Evolutionary conservation across 352 stramenopile genomes (phyloP).

Genomic region (Phytopythium boreale): DNA sequence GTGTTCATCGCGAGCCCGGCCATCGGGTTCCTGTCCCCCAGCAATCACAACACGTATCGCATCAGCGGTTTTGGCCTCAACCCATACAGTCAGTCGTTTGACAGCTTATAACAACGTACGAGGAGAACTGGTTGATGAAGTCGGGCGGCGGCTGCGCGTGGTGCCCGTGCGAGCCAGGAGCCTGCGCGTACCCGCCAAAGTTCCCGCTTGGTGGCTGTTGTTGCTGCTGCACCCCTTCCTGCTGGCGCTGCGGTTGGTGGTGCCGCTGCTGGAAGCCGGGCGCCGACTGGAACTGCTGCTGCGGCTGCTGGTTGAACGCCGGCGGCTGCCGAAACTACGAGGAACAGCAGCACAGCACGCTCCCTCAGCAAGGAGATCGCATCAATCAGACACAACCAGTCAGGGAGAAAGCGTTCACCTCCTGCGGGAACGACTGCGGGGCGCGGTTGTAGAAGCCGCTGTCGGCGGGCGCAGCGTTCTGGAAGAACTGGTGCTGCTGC

Average conservation of each 20-base stretch:
- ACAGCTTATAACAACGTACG: slow-evolving; percentile 22
- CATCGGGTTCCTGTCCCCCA: slow-evolving; percentile 69
- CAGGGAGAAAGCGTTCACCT: slow-evolving; percentile 21
- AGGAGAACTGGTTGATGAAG: slow-evolving; percentile 77
- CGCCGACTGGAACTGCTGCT: slow-evolving; percentile 33
- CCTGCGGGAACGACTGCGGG: slow-evolving; percentile 23
- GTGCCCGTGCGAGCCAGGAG: slow-evolving; percentile 4
- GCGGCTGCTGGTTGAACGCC: slow-evolving; percentile 19
- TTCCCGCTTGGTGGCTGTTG: slow-evolving; percentile 21
- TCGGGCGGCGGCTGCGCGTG: slow-evolving; percentile 38
- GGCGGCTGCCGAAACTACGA: slow-evolving; percentile 34
- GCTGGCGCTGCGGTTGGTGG: slow-evolving; percentile 15
- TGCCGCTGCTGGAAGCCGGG: slow-evolving; percentile 28
- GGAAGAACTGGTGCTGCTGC: slow-evolving; percentile 47
- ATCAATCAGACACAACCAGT: too few relatives aligned
- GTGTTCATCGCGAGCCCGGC: slow-evolving; percentile 83
- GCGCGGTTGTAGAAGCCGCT: slow-evolving; percentile 33
- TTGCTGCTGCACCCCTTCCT: slow-evolving; percentile 16
- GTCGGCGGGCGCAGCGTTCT: slow-evolving; percentile 23
- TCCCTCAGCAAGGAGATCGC: background rate
- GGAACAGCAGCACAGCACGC: background rate
- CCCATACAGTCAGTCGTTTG: background rate
- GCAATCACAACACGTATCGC: background rate
- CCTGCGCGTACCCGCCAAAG: slow-evolving; percentile 20
- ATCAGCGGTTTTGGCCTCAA: slow-evolving; percentile 1